phyloP scores from a whole-genome alignment of 257 asterid species.

The Petunia secreta region DNA sequence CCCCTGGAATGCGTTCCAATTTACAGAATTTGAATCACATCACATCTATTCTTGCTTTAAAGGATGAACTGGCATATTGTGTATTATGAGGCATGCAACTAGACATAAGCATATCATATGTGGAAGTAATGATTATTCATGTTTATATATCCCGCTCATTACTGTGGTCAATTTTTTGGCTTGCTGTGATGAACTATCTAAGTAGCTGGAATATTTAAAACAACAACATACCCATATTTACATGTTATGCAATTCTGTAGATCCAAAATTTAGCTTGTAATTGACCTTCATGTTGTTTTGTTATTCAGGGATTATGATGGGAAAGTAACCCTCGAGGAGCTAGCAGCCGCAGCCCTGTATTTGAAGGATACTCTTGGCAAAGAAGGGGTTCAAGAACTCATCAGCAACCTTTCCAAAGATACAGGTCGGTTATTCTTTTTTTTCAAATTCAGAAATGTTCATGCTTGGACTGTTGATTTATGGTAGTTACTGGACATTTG shows the following conservation, averaged over 20 bases:
- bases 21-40: background rate
- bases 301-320: conserved; percentile 77
- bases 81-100: background rate
- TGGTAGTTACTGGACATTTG: background rate
- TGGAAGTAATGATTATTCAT: background rate
- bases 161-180: background rate
- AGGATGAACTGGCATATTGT: background rate
- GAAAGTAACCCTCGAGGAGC: conserved; percentile 86
- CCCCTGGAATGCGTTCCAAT: background rate
- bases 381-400: conserved; percentile 80
- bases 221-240: background rate
- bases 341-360: conserved; percentile 79
- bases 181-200: background rate
- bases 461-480: background rate
- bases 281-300: conserved; percentile 1
- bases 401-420: conserved; percentile 85
- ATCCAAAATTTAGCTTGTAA: background rate
- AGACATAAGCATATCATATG: background rate
- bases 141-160: conserved; percentile 13
- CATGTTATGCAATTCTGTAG: background rate
- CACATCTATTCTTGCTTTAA: background rate
- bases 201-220: background rate
- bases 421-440: conserved; percentile 47
- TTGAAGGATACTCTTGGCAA: conserved; percentile 83
- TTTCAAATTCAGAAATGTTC: background rate